These are phyloP conservation scores for Camelina sativa DNA, from an alignment of 345 rosid species.

Conservation along the genomic window DNA sequence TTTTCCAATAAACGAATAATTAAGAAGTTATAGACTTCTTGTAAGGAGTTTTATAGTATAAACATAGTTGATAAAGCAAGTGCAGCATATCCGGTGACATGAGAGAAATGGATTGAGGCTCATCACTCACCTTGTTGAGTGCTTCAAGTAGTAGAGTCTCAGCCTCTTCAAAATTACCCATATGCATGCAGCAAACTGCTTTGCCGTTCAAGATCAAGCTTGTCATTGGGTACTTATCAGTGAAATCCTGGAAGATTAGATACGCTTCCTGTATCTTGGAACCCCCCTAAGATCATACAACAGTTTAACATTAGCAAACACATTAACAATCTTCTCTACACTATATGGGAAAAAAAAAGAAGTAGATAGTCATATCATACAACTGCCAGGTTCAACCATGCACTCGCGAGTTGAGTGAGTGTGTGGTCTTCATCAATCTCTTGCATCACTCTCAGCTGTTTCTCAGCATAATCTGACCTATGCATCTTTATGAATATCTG, in stretches of 20 bases:
- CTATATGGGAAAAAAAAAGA: not conserved
- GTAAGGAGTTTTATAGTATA: not conserved
- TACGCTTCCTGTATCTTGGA: conserved; percentile 95
- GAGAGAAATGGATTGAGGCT: conserved; percentile 3
- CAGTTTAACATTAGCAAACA: conserved; percentile 6
- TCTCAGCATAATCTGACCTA: conserved; percentile 90
- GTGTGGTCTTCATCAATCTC: conserved; percentile 96
- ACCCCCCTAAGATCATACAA: conserved; percentile 70
- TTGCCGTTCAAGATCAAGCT: conserved; percentile 87
- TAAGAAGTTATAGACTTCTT: not conserved
- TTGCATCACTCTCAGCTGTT: conserved; percentile 85
- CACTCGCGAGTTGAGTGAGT: too few species aligned
- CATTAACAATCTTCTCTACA: conserved; percentile 23
- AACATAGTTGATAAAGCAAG: not conserved
- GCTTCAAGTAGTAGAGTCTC: conserved; percentile 94
- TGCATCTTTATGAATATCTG: conserved; percentile 96
- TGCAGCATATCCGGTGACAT: not conserved
- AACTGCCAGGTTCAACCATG: too few species aligned
- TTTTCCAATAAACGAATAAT: not conserved
- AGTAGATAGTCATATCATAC: conserved; percentile 49
- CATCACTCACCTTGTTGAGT: conserved; percentile 78
- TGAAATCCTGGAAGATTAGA: conserved; percentile 96
- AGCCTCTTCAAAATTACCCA: conserved; percentile 97
- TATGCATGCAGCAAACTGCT: conserved; percentile 96
- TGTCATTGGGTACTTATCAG: conserved; percentile 93